Percentiles rank a stretch among this genome's conserved stretches.
Evolutionary conservation across 306 rosid species (phyloP).

Genomic region (Trifolium pratense): DNA sequence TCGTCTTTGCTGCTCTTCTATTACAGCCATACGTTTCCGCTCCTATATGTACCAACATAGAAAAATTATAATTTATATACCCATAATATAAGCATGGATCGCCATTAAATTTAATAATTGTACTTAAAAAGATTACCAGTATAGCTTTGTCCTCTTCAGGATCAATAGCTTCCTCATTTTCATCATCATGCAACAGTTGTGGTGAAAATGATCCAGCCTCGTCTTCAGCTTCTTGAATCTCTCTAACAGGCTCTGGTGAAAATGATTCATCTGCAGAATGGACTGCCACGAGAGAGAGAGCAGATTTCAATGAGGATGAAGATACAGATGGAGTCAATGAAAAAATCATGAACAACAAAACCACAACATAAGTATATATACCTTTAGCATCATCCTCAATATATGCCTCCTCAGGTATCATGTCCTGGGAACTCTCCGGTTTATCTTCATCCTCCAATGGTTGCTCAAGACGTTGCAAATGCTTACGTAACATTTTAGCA

Average conservation of each 20-base stretch:
- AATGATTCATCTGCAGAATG: slow-evolving; percentile 56
- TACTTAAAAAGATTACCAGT: slow-evolving; percentile 46
- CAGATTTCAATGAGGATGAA: slow-evolving; percentile 20
- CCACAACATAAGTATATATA: slow-evolving; percentile 38
- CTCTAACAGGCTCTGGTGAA: slow-evolving; percentile 75
- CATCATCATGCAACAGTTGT: slow-evolving; percentile 81
- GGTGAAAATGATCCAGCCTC: slow-evolving; percentile 94
- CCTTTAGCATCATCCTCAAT: slow-evolving; percentile 62
- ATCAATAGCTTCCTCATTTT: slow-evolving; percentile 80
- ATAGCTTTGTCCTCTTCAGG: slow-evolving; percentile 93
- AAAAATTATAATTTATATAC: slow-evolving; percentile 15
- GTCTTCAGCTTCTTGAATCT: slow-evolving; percentile 60
- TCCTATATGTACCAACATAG: slow-evolving; percentile 57
- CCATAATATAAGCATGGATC: slow-evolving; percentile 6
- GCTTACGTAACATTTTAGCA: slow-evolving; percentile 78
- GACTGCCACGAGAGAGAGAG: slow-evolving; percentile 18
- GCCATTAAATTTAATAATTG: slow-evolving; percentile 1
- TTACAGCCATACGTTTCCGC: slow-evolving; percentile 69
- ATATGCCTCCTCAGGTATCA: slow-evolving; percentile 53
- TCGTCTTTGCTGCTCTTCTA: slow-evolving; percentile 82
- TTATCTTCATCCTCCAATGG: slow-evolving; percentile 63
- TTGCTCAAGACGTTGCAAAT: slow-evolving; percentile 72
- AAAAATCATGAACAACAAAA: slow-evolving; percentile 26
- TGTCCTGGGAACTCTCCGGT: slow-evolving; percentile 47
- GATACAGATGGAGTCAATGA: slow-evolving; percentile 15